These are phyloP conservation scores for Cenchrus purpureus DNA, from an alignment of 176 grass and related monocot species.

Conservation along the genomic window DNA sequence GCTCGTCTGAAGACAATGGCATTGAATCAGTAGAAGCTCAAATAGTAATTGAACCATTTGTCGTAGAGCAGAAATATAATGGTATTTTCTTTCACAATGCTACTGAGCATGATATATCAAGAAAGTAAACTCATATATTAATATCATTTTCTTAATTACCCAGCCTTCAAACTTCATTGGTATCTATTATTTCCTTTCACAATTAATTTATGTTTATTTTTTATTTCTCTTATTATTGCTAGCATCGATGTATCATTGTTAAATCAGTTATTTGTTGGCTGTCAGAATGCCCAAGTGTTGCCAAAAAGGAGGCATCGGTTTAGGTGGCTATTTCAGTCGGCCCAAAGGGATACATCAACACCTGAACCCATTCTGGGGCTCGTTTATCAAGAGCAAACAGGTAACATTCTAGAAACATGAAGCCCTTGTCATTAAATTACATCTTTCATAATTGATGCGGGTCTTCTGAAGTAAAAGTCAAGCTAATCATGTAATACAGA, in stretches of 20 bases:
- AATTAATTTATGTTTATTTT: too few species aligned
- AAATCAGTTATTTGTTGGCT: background rate
- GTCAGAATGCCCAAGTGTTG: too few species aligned
- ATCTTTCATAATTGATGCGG: background rate
- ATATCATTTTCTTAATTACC: background rate
- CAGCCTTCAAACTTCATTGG: background rate
- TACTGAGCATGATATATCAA: background rate
- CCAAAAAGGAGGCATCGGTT: background rate
- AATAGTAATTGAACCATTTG: background rate
- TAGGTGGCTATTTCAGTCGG: background rate
- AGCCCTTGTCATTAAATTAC: background rate
- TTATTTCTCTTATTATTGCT: background rate
- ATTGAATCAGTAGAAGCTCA: background rate
- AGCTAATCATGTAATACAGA: too few species aligned
- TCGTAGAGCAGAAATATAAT: background rate
- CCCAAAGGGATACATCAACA: background rate
- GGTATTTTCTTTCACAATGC: background rate
- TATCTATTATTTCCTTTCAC: too few species aligned
- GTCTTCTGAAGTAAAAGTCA: background rate
- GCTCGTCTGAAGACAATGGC: background rate
- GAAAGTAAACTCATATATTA: background rate
- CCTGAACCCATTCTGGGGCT: background rate
- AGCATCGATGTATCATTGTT: background rate
- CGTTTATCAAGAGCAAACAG: background rate
- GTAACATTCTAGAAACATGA: background rate